Conservation (phyloP, 2,329 filamentous ascomycete species). For the Escovopsis sp. region DNA sequence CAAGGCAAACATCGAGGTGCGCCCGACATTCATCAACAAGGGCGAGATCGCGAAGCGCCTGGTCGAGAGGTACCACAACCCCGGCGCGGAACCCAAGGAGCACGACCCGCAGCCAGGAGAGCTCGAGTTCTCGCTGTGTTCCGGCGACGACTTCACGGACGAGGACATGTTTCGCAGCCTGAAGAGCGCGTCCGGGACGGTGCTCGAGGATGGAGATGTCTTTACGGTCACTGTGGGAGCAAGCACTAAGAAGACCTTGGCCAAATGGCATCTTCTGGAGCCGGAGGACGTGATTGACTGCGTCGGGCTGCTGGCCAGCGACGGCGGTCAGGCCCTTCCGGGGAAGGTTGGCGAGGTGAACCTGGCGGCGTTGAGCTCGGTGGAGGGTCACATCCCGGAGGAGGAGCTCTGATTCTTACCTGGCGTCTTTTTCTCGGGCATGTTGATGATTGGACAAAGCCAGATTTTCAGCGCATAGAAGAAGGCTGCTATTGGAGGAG, state of each 20-base stretch:
- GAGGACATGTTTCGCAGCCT: constrained; percentile 93
- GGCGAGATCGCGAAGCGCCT: constrained; percentile 84
- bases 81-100: constrained; percentile 28
- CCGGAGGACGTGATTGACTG: constrained; percentile 73
- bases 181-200: constrained; percentile 40
- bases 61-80: constrained; percentile 54
- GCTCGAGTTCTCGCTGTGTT: constrained; percentile 76
- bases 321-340: constrained; percentile 23
- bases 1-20: constrained; percentile 92
- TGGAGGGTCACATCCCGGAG: constrained; percentile 36
- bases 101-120: constrained; percentile 31
- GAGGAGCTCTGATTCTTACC: constrained; percentile 8
- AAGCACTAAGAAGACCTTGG: constrained; percentile 81
- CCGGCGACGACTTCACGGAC: constrained; percentile 93
- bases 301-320: constrained; percentile 39
- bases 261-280: constrained; percentile 79
- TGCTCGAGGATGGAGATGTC: constrained; percentile 45
- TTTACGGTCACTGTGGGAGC: constrained; percentile 89
- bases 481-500: neutral
- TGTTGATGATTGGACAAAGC: neutral
- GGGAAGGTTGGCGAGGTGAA: constrained; percentile 37
- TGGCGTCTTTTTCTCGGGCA: neutral
- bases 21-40: constrained; percentile 97
- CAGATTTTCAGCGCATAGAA: too few relatives aligned
- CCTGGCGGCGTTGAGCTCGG: constrained; percentile 36